Percentiles rank a stretch among this genome's conserved stretches.
Evolutionary conservation across 768 basidiomycete species (phyloP).

Genomic region (Trametes gibbosa): DNA sequence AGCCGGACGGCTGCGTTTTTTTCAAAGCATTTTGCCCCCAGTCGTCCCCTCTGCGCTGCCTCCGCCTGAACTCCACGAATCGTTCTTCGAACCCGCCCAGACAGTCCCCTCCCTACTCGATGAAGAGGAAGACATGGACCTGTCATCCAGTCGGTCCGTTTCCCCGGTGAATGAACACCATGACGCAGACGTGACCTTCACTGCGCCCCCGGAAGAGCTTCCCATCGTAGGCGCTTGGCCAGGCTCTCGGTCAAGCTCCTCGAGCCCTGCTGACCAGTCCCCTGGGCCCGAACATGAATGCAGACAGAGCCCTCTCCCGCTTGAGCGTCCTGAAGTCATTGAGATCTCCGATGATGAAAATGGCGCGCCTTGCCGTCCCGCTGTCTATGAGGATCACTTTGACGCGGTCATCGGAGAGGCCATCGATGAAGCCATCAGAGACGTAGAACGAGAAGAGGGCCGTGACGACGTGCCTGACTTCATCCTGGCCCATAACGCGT

Average conservation of each 20-base stretch:
- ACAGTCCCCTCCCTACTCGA: background rate
- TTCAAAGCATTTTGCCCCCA: conserved; percentile 22
- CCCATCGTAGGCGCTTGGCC: conserved; percentile 21
- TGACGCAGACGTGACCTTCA: background rate
- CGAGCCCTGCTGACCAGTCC: background rate
- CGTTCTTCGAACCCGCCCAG: background rate
- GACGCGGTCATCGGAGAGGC: background rate
- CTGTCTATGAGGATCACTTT: background rate
- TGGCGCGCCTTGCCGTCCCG: background rate
- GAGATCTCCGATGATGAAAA: conserved; percentile 14
- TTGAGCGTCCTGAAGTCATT: conserved; percentile 1
- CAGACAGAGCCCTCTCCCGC: no score
- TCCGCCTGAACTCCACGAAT: background rate
- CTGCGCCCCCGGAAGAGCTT: background rate
- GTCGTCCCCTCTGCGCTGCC: background rate
- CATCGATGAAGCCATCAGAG: background rate
- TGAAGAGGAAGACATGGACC: conserved; percentile 17
- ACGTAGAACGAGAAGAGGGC: background rate
- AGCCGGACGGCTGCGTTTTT: conserved; percentile 17
- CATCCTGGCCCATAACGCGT: background rate
- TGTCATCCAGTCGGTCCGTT: conserved; percentile 12
- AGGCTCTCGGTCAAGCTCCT: background rate
- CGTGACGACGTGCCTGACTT: background rate
- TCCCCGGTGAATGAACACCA: background rate
- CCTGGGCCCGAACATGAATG: background rate